Conservation (phyloP, 805 yeast species). For the Ogataea wickerhamii region DNA sequence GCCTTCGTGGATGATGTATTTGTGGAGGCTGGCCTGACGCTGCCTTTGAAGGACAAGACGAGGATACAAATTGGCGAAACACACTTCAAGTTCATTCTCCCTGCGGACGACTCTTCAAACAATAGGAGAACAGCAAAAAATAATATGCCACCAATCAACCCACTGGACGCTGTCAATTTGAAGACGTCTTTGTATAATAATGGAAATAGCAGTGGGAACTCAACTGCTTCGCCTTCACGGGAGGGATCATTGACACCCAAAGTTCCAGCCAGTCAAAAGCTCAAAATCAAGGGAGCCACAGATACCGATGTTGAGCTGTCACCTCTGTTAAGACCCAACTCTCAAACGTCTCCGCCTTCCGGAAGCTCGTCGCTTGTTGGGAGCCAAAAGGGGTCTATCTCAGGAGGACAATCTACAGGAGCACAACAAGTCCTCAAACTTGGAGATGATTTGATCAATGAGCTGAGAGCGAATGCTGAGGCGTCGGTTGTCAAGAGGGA, state of each 20-base stretch:
- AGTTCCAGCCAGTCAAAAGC: background rate
- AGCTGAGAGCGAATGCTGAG: constrained; percentile 29
- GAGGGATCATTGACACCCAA: constrained; percentile 22
- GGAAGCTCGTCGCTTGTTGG: no score
- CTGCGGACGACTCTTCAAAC: constrained; percentile 48
- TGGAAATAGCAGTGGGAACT: constrained; percentile 16
- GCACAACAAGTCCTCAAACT: constrained; percentile 22
- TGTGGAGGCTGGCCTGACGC: constrained; percentile 87
- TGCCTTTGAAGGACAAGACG: constrained; percentile 76
- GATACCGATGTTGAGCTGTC: background rate
- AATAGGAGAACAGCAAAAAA: constrained; percentile 20
- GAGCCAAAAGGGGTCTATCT: background rate
- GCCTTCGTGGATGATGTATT: constrained; percentile 92
- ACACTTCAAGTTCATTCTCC: constrained; percentile 81
- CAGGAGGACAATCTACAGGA: constrained; percentile 1
- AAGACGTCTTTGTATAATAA: constrained; percentile 42
- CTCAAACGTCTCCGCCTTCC: background rate
- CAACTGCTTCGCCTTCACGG: constrained; percentile 20
- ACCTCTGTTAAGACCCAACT: background rate
- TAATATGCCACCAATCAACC: constrained; percentile 40
- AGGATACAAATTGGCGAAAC: constrained; percentile 92
- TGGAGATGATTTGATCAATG: constrained; percentile 26
- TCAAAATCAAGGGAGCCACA: background rate
- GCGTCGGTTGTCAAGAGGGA: constrained; percentile 27
- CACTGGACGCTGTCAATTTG: constrained; percentile 58